These are phyloP conservation scores for Termitomyces sp. DNA, from an alignment of 768 basidiomycete species.

Conservation along the genomic window DNA sequence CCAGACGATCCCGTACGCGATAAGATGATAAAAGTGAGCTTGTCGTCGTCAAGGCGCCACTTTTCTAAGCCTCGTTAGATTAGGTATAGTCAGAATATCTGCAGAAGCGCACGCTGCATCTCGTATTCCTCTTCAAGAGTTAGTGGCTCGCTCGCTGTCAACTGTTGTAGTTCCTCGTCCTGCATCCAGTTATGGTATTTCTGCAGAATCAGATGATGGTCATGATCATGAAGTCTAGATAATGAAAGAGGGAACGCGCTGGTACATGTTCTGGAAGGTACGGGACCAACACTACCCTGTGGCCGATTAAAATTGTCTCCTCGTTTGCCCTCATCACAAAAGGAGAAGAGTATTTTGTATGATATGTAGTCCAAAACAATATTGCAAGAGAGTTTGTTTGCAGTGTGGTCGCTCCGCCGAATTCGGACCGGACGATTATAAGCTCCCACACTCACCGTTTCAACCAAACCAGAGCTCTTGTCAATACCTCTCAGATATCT, in stretches of 20 bases:
- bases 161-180: slow-evolving; percentile 60
- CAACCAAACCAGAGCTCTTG: too few relatives aligned
- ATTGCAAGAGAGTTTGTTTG: too few relatives aligned
- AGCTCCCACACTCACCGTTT: too few relatives aligned
- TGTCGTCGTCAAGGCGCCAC: slow-evolving; percentile 87
- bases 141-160: slow-evolving; percentile 85
- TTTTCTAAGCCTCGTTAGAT: slow-evolving; percentile 44
- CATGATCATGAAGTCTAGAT: neutral
- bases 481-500: too few relatives aligned
- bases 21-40: slow-evolving; percentile 89
- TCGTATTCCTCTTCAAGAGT: slow-evolving; percentile 78
- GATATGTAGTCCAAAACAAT: too few relatives aligned
- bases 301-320: slow-evolving; percentile 60
- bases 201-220: slow-evolving; percentile 41
- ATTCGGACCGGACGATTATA: too few relatives aligned
- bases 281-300: slow-evolving; percentile 73
- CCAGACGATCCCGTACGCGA: slow-evolving; percentile 31
- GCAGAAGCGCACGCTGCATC: slow-evolving; percentile 68
- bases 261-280: slow-evolving; percentile 61
- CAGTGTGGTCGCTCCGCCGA: too few relatives aligned
- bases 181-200: slow-evolving; percentile 91
- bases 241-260: slow-evolving; percentile 22
- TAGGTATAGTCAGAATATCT: neutral
- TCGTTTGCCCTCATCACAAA: slow-evolving; percentile 62
- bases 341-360: too few relatives aligned